Evolutionary conservation across 768 basidiomycete genomes (phyloP), one percentile per base, ranked within the genome.

Genomic region (Termitomyces sp.): DNA sequence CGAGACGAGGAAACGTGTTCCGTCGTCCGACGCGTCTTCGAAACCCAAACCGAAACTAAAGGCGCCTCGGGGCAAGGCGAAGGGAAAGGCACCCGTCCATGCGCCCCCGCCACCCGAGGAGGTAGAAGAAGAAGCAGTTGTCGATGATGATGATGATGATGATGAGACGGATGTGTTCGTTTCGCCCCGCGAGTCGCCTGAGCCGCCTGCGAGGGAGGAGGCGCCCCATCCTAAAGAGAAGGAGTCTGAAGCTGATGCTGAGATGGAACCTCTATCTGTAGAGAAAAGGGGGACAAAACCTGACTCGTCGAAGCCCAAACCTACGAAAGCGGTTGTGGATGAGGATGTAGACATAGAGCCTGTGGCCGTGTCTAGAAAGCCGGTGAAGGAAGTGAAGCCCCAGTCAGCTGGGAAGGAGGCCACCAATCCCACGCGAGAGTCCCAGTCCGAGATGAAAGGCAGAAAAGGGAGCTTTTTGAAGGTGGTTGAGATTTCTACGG

Each of bases 401-500:
- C 44, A 51, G 12, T 21, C 41, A n/a, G 14, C 16, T 21, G 44
- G 25, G 21, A 46, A 54, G 41, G 58, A 52, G 43, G 45, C n/a
- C 25, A 42, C 34, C 11, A 47, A 27, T 3, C 25, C 37, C n/a
- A 6, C 50, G 23, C 41, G 54, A 57, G 57, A 27, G 45, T 46
- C 47, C 29, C 62, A 49, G 21, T 34, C 51, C 23, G 63, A 46
- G 27, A 64, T 50, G 46, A 34, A 38, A 44, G 58, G 56, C 41
- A 47, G 53, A 23, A 61, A 61, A 35, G 29, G 31, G 21, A 63
- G 60, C 25, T 59, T 46, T 12, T 46, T 69, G 59, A 71, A 71
- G 59, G 73, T 78, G 16, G 73, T 78, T 25, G 75, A 78, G 49
- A 71, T 79, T 16, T 75, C 75, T 7, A 73, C 74, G 8, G 75